These are phyloP conservation scores for Microstegium vimineum DNA, from an alignment of 176 grass and related monocot species.

Conservation along the genomic window DNA sequence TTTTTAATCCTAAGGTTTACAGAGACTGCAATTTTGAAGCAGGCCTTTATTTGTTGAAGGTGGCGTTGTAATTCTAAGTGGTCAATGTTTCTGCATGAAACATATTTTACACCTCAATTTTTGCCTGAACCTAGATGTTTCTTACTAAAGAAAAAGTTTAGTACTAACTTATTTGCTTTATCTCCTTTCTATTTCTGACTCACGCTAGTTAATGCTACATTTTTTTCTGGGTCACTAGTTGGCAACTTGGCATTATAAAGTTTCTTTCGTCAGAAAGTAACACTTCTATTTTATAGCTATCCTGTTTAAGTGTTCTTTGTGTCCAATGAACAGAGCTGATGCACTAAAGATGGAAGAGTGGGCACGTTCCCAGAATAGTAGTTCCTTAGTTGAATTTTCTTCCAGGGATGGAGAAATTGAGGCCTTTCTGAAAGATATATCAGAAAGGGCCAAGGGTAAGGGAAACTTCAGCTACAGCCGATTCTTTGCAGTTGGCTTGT, in stretches of 20 bases:
- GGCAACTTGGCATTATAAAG: slow-evolving; percentile 13
- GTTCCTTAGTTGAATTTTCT: slow-evolving; percentile 71
- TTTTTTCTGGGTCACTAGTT: slow-evolving; percentile 12
- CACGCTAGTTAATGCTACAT: background rate
- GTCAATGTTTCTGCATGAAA: background rate
- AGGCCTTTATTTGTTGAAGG: background rate
- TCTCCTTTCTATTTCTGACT: slow-evolving; percentile 8
- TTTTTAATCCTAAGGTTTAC: background rate
- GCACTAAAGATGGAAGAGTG: slow-evolving; percentile 91
- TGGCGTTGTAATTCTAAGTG: background rate
- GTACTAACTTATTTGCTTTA: background rate
- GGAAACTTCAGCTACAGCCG: slow-evolving; percentile 95
- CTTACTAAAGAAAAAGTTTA: background rate
- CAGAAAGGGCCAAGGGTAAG: slow-evolving; percentile 79
- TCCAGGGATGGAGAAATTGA: slow-evolving; percentile 89
- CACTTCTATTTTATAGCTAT: slow-evolving; percentile 6
- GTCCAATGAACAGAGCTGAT: slow-evolving; percentile 41
- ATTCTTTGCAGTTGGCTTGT: slow-evolving; percentile 94
- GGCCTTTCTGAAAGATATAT: slow-evolving; percentile 77
- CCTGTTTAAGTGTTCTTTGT: slow-evolving; percentile 23
- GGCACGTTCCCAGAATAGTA: slow-evolving; percentile 72
- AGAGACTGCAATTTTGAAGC: background rate
- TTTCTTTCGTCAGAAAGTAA: background rate
- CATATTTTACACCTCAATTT: background rate
- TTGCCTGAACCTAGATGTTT: background rate